Conservation (phyloP, 345 rosid genomes). For the Eucalyptus melliodora region DNA sequence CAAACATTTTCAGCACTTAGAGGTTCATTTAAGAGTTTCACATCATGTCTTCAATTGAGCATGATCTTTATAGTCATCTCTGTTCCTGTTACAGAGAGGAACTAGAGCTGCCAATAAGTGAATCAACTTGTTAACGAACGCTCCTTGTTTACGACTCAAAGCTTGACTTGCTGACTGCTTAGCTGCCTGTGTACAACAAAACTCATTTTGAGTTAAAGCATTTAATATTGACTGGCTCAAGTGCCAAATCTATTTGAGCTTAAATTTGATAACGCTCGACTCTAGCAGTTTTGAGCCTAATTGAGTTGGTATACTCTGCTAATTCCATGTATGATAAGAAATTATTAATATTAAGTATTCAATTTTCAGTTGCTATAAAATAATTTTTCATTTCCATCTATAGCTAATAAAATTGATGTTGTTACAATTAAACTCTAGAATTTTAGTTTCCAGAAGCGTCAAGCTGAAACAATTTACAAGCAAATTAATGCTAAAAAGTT, state of each 20-base stretch:
- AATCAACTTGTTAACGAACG: not conserved
- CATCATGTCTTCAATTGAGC: not conserved
- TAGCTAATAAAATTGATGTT: not conserved
- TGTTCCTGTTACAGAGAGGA: not conserved
- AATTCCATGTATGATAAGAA: not conserved
- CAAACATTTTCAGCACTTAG: not conserved
- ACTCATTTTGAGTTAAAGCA: not conserved
- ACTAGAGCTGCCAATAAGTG: not conserved
- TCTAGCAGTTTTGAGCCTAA: not conserved
- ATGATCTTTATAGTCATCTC: not conserved
- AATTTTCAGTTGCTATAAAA: not conserved
- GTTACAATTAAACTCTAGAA: not conserved
- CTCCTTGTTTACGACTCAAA: not conserved
- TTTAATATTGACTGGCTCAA: not conserved
- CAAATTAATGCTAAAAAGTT: not conserved
- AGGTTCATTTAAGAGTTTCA: not conserved
- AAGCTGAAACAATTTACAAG: not conserved
- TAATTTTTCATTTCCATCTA: not conserved
- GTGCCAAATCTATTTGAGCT: not conserved
- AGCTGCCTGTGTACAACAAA: not conserved
- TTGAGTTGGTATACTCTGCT: not conserved
- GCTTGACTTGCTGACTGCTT: not conserved
- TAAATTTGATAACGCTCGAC: not conserved
- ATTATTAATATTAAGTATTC: not conserved
- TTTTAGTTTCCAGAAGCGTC: not conserved